Conservation (phyloP, 108 stramenopile genomes). For the Parietichytrium sp. region DNA sequence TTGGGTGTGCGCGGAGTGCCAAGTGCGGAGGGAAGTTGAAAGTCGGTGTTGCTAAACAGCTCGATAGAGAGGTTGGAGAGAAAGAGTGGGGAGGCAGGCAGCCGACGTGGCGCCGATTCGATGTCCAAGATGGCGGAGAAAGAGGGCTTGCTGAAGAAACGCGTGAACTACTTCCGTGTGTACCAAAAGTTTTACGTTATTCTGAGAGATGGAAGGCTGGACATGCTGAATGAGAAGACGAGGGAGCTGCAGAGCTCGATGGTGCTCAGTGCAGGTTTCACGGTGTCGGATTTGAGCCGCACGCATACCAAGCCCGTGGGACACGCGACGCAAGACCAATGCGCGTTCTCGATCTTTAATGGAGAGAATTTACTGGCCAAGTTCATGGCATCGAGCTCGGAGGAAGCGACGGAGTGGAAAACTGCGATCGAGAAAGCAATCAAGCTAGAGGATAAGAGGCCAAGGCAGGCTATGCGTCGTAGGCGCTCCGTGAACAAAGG, state of each 20-base stretch:
- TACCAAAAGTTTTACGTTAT: constrained; percentile 29
- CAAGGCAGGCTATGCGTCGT: constrained; percentile 12
- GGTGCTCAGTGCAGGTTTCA: not conserved
- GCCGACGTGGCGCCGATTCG: too few relatives aligned
- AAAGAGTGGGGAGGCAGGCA: too few relatives aligned
- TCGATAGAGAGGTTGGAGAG: too few relatives aligned
- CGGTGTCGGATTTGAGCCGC: constrained; percentile 3
- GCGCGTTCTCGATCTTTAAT: constrained; percentile 34
- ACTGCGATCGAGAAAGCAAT: not conserved
- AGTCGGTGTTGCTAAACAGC: too few relatives aligned
- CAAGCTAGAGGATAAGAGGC: not conserved
- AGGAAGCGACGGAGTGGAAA: constrained; percentile 15
- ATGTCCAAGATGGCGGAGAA: constrained; percentile 5
- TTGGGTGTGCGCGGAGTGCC: too few relatives aligned
- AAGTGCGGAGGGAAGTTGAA: too few relatives aligned
- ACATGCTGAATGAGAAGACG: constrained; percentile 20
- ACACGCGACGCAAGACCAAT: not conserved
- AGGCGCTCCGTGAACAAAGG: constrained; percentile 4
- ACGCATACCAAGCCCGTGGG: not conserved
- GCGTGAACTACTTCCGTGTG: constrained; percentile 37
- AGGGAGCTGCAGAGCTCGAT: constrained; percentile 29
- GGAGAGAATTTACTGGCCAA: constrained; percentile 11
- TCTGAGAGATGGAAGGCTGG: constrained; percentile 2
- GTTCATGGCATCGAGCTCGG: not conserved
- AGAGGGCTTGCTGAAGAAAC: not conserved